phyloP scores from a whole-genome alignment of 345 rosid species.

The Erucastrum elatum region DNA sequence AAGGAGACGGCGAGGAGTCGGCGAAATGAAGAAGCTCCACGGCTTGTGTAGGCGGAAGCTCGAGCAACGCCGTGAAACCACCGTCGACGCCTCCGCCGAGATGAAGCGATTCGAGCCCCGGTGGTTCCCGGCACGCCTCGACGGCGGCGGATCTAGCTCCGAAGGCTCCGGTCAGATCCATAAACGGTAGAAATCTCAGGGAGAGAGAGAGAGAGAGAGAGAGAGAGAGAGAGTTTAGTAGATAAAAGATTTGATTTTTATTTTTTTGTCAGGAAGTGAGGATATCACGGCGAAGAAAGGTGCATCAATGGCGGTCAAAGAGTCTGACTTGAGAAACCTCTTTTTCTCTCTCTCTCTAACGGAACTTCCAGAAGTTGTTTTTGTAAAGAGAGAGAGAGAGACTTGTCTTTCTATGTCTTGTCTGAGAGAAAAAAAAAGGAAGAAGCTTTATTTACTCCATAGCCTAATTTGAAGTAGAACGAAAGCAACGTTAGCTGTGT shows the following conservation, averaged over 20 bases:
- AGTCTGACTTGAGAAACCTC: not conserved
- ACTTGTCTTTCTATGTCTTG: not conserved
- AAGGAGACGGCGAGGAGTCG: constrained; percentile 36
- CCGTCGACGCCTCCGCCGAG: constrained; percentile 48
- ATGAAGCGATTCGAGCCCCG: constrained; percentile 50
- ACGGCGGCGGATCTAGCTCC: constrained; percentile 49
- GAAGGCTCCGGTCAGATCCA: constrained; percentile 48
- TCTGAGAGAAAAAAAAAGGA: not conserved
- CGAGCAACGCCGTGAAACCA: constrained; percentile 70
- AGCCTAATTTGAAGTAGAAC: constrained; percentile 34
- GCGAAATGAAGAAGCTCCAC: constrained; percentile 63
- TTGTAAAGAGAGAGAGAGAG: not conserved
- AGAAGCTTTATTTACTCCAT: constrained; percentile 25
- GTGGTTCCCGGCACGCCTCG: constrained; percentile 26
- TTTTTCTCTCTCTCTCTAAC: not conserved
- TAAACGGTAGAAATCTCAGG: constrained; percentile 8
- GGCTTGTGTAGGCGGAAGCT: constrained; percentile 60
- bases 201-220: too few species aligned
- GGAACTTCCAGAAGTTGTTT: constrained; percentile 23
- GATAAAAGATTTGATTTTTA: not conserved
- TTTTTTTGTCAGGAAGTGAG: constrained; percentile 22
- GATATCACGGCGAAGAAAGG: constrained; percentile 16
- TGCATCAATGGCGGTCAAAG: constrained; percentile 41
- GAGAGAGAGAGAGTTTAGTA: too few species aligned
- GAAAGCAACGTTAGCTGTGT: constrained; percentile 44